Percentiles rank a stretch among this genome's conserved stretches.
phyloP scores from a whole-genome alignment of 2,329 filamentous ascomycete genomes.

The Rugonectria rugulosa region DNA sequence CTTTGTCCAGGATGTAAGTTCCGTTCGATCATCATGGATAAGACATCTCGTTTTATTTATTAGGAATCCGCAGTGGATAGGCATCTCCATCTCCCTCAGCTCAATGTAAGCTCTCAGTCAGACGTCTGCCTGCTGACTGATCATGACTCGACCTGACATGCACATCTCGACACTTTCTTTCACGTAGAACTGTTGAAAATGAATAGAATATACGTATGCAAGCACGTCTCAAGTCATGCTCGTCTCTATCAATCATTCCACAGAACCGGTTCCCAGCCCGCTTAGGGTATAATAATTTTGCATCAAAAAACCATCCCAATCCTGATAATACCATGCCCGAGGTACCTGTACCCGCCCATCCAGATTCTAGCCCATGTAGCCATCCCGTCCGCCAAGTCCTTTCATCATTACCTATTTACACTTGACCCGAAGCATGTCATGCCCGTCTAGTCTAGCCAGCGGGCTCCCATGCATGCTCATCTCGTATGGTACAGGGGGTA shows the following conservation, averaged over 20 bases:
- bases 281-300: slow-evolving; percentile 1
- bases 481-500: slow-evolving; percentile 35
- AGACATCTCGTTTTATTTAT: too few relatives aligned
- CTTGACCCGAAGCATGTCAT: slow-evolving; percentile 14
- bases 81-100: neutral
- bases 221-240: too few relatives aligned
- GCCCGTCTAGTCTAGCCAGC: slow-evolving; percentile 21
- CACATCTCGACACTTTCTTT: too few relatives aligned
- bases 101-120: slow-evolving; percentile 19
- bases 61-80: neutral
- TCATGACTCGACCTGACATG: neutral
- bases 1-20: neutral
- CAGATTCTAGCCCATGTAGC: slow-evolving; percentile 12
- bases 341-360: slow-evolving; percentile 10
- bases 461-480: slow-evolving; percentile 4
- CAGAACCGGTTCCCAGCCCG: neutral
- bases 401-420: slow-evolving; percentile 25
- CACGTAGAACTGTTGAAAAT: too few relatives aligned
- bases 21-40: too few relatives aligned
- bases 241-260: too few relatives aligned
- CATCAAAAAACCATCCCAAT: slow-evolving; percentile 5
- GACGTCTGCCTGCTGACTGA: slow-evolving; percentile 14
- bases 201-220: too few relatives aligned
- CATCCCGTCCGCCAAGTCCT: slow-evolving; percentile 14
- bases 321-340: slow-evolving; percentile 1